Base-by-base conservation (phyloP, 345 rosid species). In the Salix udensis region DNA sequence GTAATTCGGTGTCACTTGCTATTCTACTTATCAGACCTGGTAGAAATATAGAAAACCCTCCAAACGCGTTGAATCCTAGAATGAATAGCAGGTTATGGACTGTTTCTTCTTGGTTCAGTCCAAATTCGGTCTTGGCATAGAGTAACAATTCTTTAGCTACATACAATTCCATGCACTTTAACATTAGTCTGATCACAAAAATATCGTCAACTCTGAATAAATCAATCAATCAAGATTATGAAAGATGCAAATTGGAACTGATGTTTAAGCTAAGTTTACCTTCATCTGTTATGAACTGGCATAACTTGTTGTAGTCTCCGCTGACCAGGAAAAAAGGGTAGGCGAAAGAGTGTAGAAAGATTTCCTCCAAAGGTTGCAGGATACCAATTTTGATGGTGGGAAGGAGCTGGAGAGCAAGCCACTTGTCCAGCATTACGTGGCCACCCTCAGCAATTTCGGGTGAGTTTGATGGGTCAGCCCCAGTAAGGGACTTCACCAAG, bases 21-120 rank as follows among this genome's bases (percentile, higher is more conserved):
- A 94, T 79, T 42, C 9, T 15, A 3, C n/a, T 71, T 19, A 94
- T 18, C 6, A 92, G 68, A 6, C 62, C 28, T 0, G 94, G 94
- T 58, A 92, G 72, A 23, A 94, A 91, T 40, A 90, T 15, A 4
- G 94, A 85, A 84, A 94, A 94, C 36, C 98, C 98, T 65, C 98
- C 97, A 31, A 70, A 94, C 5, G 98, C 91, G 46, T 94, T 94
- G 80, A 94, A 94, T 6, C 98, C 94, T 9, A 94, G 78, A 7
- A 81, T 39, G 75, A 92, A 94, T 55, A 94, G 81, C 16, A 92
- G 55, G 82, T 94, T 92, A 55, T 94, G 92, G 42, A 90, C 76
- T 5, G 88, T 40, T 60, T 94, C 97, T 31, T 88, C 84, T 24
- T 81, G 81, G 23, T 82, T 89, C 78, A 92, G 82, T 53, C 95